Evolutionary conservation across 2,329 filamentous ascomycete species (phyloP), one percentile per base, ranked within the genome.

Genomic region (Pseudogymnoascus verrucosus): DNA sequence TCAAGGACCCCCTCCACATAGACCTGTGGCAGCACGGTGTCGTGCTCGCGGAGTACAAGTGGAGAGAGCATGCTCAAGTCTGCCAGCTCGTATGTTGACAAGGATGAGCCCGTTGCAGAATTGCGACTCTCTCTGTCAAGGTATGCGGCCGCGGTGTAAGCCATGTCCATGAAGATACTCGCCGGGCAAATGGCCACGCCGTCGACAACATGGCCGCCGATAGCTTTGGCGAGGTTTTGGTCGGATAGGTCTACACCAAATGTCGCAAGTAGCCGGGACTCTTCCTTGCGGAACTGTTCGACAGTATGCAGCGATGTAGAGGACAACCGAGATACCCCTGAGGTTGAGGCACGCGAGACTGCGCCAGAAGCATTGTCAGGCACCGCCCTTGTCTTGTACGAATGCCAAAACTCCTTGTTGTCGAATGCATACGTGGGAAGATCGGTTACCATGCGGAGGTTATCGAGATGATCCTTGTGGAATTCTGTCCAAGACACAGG

Each of bases 361-460:
- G 44, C n/a, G 23, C 40, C 3, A 6, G 44, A 51, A n/a, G 21
- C n/a, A 6, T n/a, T 51, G 14, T 51, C 44, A 28, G 12, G 5
- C 12, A 51, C 12, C 6, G 23, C 44, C 7, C 44, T 51, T 26
- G 44, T 51, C 44, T 51, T 51, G 44, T 51, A 51, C 2, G 44
- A 28, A 26, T 51, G 44, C 72, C 73, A 75, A 65, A 87, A 87
- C 64, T 79, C 80, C 76, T 87, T 87, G 67, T 80, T 76, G 70
- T 88, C 84, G 74, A 84, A 89, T 10, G 77, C 78, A 72, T 88
- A 88, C 1, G 80, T 79, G 1, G 86, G 86, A 7, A 88, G 74
- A 2, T 78, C 73, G 23, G 21, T 51, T 31, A 86, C 74, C 26
- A 88, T 75, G 65, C 80, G 75, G 54, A 84, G 80, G 4, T 78